Base-by-base conservation (phyloP, 1,284 basidiomycete genomes). In the Gymnopus androsaceus region DNA sequence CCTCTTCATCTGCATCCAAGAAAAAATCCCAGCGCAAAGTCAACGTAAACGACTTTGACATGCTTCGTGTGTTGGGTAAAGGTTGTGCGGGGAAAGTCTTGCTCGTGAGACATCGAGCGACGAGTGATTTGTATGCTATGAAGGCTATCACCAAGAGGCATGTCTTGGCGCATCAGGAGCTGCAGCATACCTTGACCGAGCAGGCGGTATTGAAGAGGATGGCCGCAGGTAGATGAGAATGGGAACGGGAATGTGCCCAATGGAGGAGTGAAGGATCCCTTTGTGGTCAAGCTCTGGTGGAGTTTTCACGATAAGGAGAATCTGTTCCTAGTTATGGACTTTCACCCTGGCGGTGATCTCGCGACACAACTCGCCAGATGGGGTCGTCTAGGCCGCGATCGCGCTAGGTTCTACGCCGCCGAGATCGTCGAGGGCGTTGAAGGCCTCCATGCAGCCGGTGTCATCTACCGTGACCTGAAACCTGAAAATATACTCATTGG, bases 131-230 rank as follows among this genome's bases (percentile, higher is more conserved):
- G 49, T 95, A 90, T 70, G 95, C 95, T 28, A 83, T 98, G 76
- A 98, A 98, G 75, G 94, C 94, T 4, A 96, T 98, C 73, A 95
- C 93, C 56, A 98, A 98, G 75, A 84, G 93, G 53, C 94, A 97
- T 71, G 95, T 98, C 28, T 79, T 98, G 45, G 93, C 94, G 1
- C 94, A 98, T 68, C 93, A 95, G 69, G 96, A 98, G 72, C 76
- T 98, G 52, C 88, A 92, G 66, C 96, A 98, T 74, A 98, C 95
- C 2, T 78, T 97, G 55, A 95, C 95, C 1, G 96, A 98, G 72
- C 93, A 97, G 70, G 87, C 90, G 11, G 94, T 98, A 19, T 74
- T 98, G 64, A 94, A 92, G 72, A 81, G 92, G 50, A 95, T 98
- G 88, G 87, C 90, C 1, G 85, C 85, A 7, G n/a, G 84, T 77